Base-by-base conservation (phyloP, 2,329 filamentous ascomycete species). In the Diaporthe vexans region DNA sequence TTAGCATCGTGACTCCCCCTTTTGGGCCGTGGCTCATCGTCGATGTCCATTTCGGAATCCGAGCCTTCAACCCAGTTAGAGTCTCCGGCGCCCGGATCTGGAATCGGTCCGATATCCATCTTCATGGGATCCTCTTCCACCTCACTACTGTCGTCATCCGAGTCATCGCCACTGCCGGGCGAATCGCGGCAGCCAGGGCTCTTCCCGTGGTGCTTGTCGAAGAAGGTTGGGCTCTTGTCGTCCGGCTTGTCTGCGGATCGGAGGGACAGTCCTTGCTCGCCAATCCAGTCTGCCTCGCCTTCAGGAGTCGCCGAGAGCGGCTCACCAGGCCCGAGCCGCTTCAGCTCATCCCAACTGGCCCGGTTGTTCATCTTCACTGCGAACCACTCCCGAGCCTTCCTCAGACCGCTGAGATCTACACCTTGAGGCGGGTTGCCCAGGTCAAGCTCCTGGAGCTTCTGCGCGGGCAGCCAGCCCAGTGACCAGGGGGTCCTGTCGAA, bases 401-500 rank as follows among this genome's bases (percentile, higher is more conserved):
- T 37, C 21, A 75, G 72, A 7, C 72, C 72, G 6, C 63, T 71
- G 29, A 61, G 58, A 33, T 75, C 72, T 17, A 68, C 74, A 26
- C 11, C 21, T 17, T 72, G 61, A 13, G 72, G 56, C 15, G 74
- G 74, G 29, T 75, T 58, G 37, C 72, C 52, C 54, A 75, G 40
- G 43, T 75, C 74, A 8, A 75, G 72, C 54, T 59, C 59, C 29
- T 58, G 58, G 8, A 75, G 72, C 35, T 72, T 75, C 56, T 59
- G 43, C 13, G 59, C 74, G 37, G 68, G 52, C 33, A 75, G 72
- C 74, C 74, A 75, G 4, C 72, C 72, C 21, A 75, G 13, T 4
- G 74, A 74, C 43, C 71, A 73, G 72, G 73, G 76, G 0, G 73
- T 68, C 26, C 76, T 68, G 51, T 85, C 84, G 46, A 84, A 83